Base-by-base conservation (phyloP, 495 filamentous ascomycete genomes). In the Trichoderma erinaceum region DNA sequence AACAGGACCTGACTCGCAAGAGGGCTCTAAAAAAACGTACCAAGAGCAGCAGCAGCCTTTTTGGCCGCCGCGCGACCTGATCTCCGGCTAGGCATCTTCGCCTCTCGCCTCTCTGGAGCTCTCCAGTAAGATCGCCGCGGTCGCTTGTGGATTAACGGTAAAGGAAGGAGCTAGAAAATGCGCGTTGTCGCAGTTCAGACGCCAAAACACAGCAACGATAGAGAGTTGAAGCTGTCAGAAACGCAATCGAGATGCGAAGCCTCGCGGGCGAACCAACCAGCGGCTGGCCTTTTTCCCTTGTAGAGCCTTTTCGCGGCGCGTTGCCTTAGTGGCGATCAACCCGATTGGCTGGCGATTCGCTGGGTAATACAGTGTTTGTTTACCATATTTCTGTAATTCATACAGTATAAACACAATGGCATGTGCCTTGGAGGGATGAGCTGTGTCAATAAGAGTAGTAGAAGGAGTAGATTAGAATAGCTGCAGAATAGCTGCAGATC, bases 11-110 rank as follows among this genome's bases (percentile, higher is more conserved):
- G 23, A 63, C 56, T 27, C 56, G 23, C 56, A 64, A 25, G 11
- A 21, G 27, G 12, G 41, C 23, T 41, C 5, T 16, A 23, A 65
- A 32, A 56, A 23, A 16, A 71, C 78, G 71, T 75, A 81, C 80
- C 79, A 67, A 82, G 74, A 63, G 76, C 80, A 32, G 80, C 79
- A n/a, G 80, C 80, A 38, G 80, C 80, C 50, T 77, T 74, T 69
- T 78, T 76, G 10, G 80, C 80, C 41, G 80, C 80, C 13, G 80
- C 80, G 71, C 80, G 77, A 66, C 79, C 78, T 12, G 79, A 79
- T 67, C 80, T 74, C 35, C 76, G 75, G 66, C 75, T 72, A 67
- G 73, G 73, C 5, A 74, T 71, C 66, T 71, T 18, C n/a, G 15
- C n/a, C 44, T 48, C 25, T 32, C 27, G 23, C 56, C n/a, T 61